Base-by-base conservation (phyloP, 2,329 filamentous ascomycete genomes). In the Epichloe baconii region DNA sequence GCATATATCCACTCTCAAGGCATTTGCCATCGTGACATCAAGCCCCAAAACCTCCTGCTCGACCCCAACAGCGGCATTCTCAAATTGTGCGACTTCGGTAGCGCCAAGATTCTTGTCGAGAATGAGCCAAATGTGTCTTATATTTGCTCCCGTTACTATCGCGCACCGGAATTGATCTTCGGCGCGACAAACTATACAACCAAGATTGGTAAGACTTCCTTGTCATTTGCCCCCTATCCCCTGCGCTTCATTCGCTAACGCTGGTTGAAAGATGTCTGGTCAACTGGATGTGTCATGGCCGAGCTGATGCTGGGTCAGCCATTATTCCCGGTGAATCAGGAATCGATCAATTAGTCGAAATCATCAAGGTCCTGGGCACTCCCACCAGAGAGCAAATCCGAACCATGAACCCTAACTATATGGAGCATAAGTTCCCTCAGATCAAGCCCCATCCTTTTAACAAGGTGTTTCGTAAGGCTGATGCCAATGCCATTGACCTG, bases 361-460 rank as follows among this genome's bases (percentile, higher is more conserved):
- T 98, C 67, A 98, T 98, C 78, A 98, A 98, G 74, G 91, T 98
- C 49, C 75, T 98, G 54, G 93, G 93, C 54, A 98, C 93, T 17
- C 93, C 93, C 17, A 97, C 93, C 37, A 81, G 93, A 57, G 93
- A 98, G 68, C 93, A 98, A 71, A 98, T 98, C 64, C 87, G 93
- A 60, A 98, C 93, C 58, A 98, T 98, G 93, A 98, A 98, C 71
- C 93, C 93, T 53, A 98, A 98, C 71, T 98, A 98, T 72, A 98
- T 98, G 93, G 93, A 98, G 74, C 93, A 98, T 75, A 97, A 97
- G 75, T 98, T 98, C 71, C 93, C 93, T 46, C 93, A 98, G 71
- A 98, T 98, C 75, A 98, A 98, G 76, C 93, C 93, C 53, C 93
- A 98, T 65, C 93, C 93, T 31, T 98, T 98, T 77, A 94, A 86